Conservation (phyloP, 371 early-diverging fungal genomes). For the Mortierella sp. region DNA sequence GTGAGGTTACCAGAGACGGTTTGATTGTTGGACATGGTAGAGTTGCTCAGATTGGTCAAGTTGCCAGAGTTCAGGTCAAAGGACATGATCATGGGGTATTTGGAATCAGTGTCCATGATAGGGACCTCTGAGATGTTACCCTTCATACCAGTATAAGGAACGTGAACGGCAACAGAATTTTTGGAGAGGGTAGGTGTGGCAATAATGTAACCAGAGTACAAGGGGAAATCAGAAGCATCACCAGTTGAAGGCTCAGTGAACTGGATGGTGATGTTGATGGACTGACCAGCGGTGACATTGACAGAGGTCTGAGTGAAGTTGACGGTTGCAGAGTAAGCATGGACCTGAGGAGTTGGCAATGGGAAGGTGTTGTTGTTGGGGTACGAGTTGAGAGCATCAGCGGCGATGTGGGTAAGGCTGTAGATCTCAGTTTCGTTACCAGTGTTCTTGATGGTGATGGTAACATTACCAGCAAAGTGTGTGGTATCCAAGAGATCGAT, state of each 20-base stretch:
- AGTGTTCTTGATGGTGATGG: conserved; percentile 68
- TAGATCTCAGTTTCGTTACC: conserved; percentile 67
- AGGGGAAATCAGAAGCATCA: conserved; percentile 23
- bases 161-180: conserved; percentile 41
- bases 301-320: conserved; percentile 43
- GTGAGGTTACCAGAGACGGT: neutral
- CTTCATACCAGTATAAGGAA: conserved; percentile 71
- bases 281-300: conserved; percentile 58
- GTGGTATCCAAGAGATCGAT: conserved; percentile 73
- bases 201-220: conserved; percentile 49
- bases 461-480: conserved; percentile 58
- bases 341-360: conserved; percentile 27
- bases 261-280: conserved; percentile 48
- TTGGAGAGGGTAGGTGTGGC: conserved; percentile 40
- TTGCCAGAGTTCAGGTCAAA: neutral
- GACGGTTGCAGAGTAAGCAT: conserved; percentile 56
- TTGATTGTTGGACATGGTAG: neutral
- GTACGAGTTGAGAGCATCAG: conserved; percentile 63
- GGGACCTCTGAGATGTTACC: conserved; percentile 63
- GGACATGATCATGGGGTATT: conserved; percentile 11
- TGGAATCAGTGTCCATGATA: conserved; percentile 58
- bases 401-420: conserved; percentile 59
- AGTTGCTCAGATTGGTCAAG: neutral
- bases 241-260: conserved; percentile 37
- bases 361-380: conserved; percentile 35